phyloP scores from a whole-genome alignment of 23 red algal species.

The Agarophyton chilense region DNA sequence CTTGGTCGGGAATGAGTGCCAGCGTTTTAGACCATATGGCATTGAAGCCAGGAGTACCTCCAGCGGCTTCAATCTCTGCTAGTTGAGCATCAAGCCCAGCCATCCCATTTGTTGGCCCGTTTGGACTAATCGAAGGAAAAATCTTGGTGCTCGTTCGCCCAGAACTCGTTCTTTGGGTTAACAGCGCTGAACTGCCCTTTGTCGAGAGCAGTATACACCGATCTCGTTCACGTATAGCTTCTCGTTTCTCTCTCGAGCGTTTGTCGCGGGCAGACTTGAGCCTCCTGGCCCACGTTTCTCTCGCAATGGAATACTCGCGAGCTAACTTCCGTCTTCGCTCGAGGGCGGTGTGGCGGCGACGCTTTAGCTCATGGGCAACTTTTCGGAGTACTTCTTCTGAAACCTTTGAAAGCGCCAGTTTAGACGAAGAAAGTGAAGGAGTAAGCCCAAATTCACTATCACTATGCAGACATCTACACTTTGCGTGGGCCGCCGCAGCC shows the following conservation, averaged over 20 bases:
- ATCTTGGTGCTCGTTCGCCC: constrained; percentile 64
- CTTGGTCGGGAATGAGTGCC: constrained; percentile 51
- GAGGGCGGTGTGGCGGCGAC: constrained; percentile 18
- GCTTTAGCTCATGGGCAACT: constrained; percentile 26
- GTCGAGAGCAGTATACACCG: constrained; percentile 25
- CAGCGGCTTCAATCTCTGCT: constrained; percentile 45
- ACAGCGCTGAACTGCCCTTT: constrained; percentile 34
- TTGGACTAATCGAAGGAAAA: constrained; percentile 34
- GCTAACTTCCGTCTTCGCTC: constrained; percentile 33
- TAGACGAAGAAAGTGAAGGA: neutral
- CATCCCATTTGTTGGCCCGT: constrained; percentile 25
- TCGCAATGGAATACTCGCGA: constrained; percentile 23
- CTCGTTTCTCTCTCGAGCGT: constrained; percentile 60
- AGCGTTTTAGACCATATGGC: constrained; percentile 60
- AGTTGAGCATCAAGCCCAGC: constrained; percentile 44
- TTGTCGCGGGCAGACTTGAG: constrained; percentile 61
- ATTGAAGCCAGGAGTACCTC: constrained; percentile 51
- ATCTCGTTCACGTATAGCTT: constrained; percentile 51
- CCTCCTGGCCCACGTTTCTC: constrained; percentile 32
- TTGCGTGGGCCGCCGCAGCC: constrained; percentile 36
- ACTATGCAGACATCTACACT: constrained; percentile 22
- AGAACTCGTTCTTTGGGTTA: constrained; percentile 50
- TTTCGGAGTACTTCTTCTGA: constrained; percentile 9
- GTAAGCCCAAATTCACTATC: constrained; percentile 6
- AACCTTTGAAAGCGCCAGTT: neutral